A percentile compares a stretch with the other conserved stretches of the same genome.
Evolutionary conservation across 1,139 yeast species (phyloP).

Genomic region (Hyphopichia fennica): DNA sequence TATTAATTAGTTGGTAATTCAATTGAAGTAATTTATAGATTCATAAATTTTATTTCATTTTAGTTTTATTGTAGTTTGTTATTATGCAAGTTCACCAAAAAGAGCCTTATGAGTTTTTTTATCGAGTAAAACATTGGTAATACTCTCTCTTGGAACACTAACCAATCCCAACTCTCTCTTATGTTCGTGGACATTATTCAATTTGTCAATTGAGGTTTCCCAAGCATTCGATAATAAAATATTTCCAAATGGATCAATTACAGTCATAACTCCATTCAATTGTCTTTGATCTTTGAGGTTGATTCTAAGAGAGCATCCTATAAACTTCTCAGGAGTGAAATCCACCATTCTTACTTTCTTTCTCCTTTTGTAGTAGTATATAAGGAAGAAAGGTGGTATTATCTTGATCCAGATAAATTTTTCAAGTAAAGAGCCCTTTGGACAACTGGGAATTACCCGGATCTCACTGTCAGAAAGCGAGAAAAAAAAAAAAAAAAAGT

Average conservation of each 20-base stretch:
- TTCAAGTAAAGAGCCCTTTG: neutral
- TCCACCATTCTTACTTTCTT: slow-evolving; percentile 1
- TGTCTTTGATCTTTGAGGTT: slow-evolving; percentile 31
- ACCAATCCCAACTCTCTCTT: slow-evolving; percentile 44
- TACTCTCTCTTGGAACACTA: slow-evolving; percentile 41
- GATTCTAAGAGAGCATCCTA: slow-evolving; percentile 34
- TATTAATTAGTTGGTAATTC: too few species aligned
- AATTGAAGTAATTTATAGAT: too few species aligned
- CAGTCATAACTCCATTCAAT: slow-evolving; percentile 42
- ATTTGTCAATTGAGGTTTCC: slow-evolving; percentile 32
- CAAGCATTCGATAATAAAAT: slow-evolving; percentile 35
- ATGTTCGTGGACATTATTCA: slow-evolving; percentile 22
- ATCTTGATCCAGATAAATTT: neutral
- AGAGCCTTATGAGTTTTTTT: slow-evolving; percentile 17
- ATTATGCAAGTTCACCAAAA: too few species aligned
- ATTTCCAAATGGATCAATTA: slow-evolving; percentile 49
- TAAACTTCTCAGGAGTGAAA: slow-evolving; percentile 23
- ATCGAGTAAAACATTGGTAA: slow-evolving; percentile 26
- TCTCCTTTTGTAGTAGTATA: neutral
- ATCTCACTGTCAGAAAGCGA: too few species aligned
- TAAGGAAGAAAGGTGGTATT: neutral
- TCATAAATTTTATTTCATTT: too few species aligned
- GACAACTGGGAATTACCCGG: neutral
- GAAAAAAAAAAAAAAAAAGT: too few species aligned
- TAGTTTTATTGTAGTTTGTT: too few species aligned